phyloP scores from a whole-genome alignment of 1,284 basidiomycete genomes.

The Rhodotorula sp. region DNA sequence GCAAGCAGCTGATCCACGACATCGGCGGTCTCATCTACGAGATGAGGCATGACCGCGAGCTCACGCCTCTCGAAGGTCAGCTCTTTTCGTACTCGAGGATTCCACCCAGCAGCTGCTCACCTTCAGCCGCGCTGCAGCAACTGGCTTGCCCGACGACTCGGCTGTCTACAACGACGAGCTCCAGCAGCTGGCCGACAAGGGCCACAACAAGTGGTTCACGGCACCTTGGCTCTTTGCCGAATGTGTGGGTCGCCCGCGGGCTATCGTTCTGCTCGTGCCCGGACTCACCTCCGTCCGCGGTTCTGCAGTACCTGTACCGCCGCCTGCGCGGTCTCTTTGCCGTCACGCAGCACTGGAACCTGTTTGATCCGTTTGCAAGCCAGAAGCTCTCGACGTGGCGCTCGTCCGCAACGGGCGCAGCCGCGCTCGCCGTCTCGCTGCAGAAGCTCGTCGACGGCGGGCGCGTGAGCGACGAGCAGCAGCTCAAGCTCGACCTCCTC shows the following conservation, averaged over 20 bases:
- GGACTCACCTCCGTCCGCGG: background rate
- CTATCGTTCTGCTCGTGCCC: background rate
- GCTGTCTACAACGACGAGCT: conserved; percentile 75
- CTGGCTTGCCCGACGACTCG: conserved; percentile 55
- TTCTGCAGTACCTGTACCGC: conserved; percentile 66
- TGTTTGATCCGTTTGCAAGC: conserved; percentile 79
- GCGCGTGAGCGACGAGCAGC: conserved; percentile 53
- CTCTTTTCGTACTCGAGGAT: background rate
- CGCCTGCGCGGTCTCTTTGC: conserved; percentile 75
- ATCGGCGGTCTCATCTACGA: conserved; percentile 75
- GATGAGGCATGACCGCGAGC: conserved; percentile 74
- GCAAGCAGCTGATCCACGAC: conserved; percentile 74
- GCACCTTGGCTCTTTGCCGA: conserved; percentile 93
- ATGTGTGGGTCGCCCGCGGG: conserved; percentile 56
- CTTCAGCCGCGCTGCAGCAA: background rate
- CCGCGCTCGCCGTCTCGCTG: conserved; percentile 52
- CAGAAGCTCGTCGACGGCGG: conserved; percentile 45
- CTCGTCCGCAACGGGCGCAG: conserved; percentile 72
- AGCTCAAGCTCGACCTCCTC: conserved; percentile 62
- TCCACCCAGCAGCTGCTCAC: background rate
- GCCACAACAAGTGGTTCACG: conserved; percentile 80
- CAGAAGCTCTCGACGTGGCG: conserved; percentile 83
- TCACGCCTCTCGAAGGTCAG: conserved; percentile 57
- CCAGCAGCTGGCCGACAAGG: conserved; percentile 55
- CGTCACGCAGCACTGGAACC: conserved; percentile 68